A percentile compares a stretch with the other conserved stretches of the same genome.
These are phyloP conservation scores for Trichomonascaceae sp. DNA, from an alignment of 1,139 yeast genomes.

Conservation along the genomic window DNA sequence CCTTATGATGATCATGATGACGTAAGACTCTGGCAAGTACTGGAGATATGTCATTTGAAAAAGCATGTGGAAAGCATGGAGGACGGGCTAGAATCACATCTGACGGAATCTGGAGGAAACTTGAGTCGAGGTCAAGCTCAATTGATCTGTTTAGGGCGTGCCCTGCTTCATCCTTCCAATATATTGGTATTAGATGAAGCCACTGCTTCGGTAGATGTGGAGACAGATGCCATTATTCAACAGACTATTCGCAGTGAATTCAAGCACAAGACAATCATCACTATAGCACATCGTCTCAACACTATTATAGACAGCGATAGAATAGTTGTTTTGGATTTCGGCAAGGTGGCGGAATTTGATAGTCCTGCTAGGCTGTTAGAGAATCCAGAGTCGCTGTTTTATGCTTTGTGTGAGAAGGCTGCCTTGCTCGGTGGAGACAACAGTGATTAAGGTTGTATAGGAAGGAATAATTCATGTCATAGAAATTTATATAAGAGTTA, in stretches of 20 bases:
- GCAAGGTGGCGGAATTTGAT: constrained; percentile 64
- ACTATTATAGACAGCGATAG: constrained; percentile 75
- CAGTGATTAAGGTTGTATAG: neutral
- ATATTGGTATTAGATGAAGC: constrained; percentile 75
- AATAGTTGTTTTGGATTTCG: constrained; percentile 60
- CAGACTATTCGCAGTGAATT: constrained; percentile 63
- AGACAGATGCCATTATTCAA: constrained; percentile 70
- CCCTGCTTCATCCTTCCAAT: constrained; percentile 65
- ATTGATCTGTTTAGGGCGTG: constrained; percentile 67
- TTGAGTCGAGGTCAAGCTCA: constrained; percentile 77
- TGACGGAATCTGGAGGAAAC: constrained; percentile 67
- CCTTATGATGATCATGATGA: constrained; percentile 36
- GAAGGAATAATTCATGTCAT: neutral
- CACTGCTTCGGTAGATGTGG: constrained; percentile 78
- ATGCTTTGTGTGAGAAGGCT: constrained; percentile 62
- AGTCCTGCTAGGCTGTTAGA: constrained; percentile 48
- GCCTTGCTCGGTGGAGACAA: constrained; percentile 21
- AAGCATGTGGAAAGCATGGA: constrained; percentile 59
- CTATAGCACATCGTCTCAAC: constrained; percentile 77
- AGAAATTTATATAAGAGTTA: no score
- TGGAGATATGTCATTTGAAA: constrained; percentile 78
- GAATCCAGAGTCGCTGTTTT: constrained; percentile 43
- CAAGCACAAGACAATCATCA: constrained; percentile 58
- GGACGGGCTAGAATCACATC: constrained; percentile 34
- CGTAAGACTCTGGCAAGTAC: constrained; percentile 56